Conservation (phyloP, 2,329 filamentous ascomycete genomes). For the Aspergillus quadrilineatus region DNA sequence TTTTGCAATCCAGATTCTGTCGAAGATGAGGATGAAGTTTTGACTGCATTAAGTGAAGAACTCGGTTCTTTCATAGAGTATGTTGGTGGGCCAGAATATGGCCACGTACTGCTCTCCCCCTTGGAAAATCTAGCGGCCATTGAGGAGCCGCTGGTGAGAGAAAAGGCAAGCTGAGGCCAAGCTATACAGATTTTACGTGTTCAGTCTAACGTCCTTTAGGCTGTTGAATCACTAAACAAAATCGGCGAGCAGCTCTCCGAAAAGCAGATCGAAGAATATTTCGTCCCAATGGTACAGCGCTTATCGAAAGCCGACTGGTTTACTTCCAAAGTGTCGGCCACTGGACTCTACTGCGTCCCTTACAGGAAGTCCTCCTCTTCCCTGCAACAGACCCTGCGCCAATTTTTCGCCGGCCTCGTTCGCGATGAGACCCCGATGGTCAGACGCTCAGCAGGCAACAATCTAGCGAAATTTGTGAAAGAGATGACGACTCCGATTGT, state of each 20-base stretch:
- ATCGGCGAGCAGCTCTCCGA: constrained; percentile 91
- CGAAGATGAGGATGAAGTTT: constrained; percentile 97
- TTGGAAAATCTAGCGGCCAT: constrained; percentile 98
- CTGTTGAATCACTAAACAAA: constrained; percentile 98
- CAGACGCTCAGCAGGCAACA: constrained; percentile 91
- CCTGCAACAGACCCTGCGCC: constrained; percentile 87
- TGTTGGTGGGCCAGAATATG: constrained; percentile 89
- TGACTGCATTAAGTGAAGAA: constrained; percentile 95
- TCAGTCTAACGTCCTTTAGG: constrained; percentile 53
- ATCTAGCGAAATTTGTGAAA: constrained; percentile 96
- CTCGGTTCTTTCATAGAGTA: constrained; percentile 96
- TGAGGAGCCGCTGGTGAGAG: constrained; percentile 93
- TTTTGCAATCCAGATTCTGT: constrained; percentile 74
- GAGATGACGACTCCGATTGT: constrained; percentile 90
- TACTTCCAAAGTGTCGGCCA: constrained; percentile 97
- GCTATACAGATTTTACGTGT: constrained; percentile 4
- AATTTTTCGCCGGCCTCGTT: constrained; percentile 88
- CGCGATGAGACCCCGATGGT: constrained; percentile 99
- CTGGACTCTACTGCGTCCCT: constrained; percentile 88
- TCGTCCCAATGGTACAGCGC: constrained; percentile 91
- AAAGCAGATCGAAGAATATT: constrained; percentile 93
- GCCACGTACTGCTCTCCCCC: constrained; percentile 93
- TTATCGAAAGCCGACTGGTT: constrained; percentile 99
- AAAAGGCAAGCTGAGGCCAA: constrained; percentile 68
- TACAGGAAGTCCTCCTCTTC: constrained; percentile 86